phyloP scores from a whole-genome alignment of 1,139 yeast genomes.

The Taphrina flavorubra region DNA sequence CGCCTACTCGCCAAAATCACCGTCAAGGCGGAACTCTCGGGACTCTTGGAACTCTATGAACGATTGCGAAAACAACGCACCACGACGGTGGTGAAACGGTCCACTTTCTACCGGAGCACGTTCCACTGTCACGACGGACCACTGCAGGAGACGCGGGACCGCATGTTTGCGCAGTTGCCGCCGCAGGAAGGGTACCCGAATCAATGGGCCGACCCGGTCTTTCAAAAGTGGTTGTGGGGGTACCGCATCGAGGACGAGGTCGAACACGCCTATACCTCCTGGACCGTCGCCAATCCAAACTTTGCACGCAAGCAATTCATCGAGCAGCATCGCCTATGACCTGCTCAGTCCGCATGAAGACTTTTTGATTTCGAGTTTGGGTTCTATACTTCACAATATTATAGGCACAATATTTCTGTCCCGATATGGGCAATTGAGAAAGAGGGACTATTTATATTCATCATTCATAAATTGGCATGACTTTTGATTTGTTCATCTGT shows the following conservation, averaged over 20 bases:
- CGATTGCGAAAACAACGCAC: slow-evolving; percentile 50
- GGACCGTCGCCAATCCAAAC: slow-evolving; percentile 15
- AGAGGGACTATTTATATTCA: too few species aligned
- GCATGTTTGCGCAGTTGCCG: slow-evolving; percentile 11
- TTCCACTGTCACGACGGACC: slow-evolving; percentile 51
- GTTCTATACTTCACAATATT: too few species aligned
- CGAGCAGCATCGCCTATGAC: slow-evolving; percentile 7
- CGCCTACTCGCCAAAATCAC: slow-evolving; percentile 51
- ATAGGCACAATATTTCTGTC: too few species aligned
- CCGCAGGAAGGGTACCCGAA: slow-evolving; percentile 29
- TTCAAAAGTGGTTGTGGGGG: slow-evolving; percentile 30
- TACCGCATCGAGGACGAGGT: slow-evolving; percentile 27
- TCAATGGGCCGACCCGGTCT: slow-evolving; percentile 25
- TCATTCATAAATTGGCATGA: too few species aligned
- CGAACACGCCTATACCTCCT: slow-evolving; percentile 2
- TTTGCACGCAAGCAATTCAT: slow-evolving; percentile 16
- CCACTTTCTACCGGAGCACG: slow-evolving; percentile 48
- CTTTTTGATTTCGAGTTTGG: too few species aligned
- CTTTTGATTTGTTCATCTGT: too few species aligned
- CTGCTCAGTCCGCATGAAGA: too few species aligned
- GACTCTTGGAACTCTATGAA: slow-evolving; percentile 47
- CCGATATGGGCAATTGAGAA: too few species aligned
- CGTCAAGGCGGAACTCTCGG: slow-evolving; percentile 49
- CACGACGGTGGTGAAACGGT: slow-evolving; percentile 50
- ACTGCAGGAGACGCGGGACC: slow-evolving; percentile 49